A percentile compares a stretch with the other conserved stretches of the same genome.
phyloP scores from a whole-genome alignment of 2,329 filamentous ascomycete genomes.

The Pseudogymnoascus sp. region DNA sequence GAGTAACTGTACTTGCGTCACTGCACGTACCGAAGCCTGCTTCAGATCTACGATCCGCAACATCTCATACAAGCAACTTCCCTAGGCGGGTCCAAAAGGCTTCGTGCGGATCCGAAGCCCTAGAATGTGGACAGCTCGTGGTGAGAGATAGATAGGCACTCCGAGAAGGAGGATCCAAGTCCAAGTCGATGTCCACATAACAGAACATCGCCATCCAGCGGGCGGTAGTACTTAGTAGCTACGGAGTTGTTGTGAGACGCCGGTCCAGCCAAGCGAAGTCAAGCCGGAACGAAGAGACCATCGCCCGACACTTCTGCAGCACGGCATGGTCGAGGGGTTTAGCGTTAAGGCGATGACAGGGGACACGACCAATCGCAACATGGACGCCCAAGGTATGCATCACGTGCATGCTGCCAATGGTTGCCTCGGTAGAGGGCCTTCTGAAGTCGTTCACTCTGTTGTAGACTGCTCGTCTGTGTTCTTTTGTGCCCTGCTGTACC shows the following conservation, averaged over 20 bases:
- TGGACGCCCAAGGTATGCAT: not conserved
- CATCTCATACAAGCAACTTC: constrained; percentile 3
- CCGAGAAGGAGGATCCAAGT: not conserved
- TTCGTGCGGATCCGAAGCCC: not conserved
- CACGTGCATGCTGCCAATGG: not conserved
- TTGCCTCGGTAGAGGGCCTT: not conserved
- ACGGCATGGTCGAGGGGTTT: not conserved
- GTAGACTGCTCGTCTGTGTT: not conserved
- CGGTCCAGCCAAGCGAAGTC: not conserved
- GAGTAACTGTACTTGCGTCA: constrained; percentile 1
- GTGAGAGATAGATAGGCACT: not conserved
- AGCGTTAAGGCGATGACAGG: not conserved
- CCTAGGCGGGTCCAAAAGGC: not conserved
- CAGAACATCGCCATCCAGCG: not conserved
- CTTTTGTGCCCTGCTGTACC: not conserved
- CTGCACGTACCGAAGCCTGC: not conserved
- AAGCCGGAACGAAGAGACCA: not conserved
- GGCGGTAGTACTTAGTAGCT: not conserved
- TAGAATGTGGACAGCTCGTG: not conserved
- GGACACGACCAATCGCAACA: not conserved
- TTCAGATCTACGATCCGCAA: constrained; percentile 5
- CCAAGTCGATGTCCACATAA: not conserved
- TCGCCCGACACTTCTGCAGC: constrained; percentile 1
- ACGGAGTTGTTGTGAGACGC: not conserved
- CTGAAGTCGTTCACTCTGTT: not conserved